Conservation (phyloP, 2,329 filamentous ascomycete species). For the Aspergillus sp. region DNA sequence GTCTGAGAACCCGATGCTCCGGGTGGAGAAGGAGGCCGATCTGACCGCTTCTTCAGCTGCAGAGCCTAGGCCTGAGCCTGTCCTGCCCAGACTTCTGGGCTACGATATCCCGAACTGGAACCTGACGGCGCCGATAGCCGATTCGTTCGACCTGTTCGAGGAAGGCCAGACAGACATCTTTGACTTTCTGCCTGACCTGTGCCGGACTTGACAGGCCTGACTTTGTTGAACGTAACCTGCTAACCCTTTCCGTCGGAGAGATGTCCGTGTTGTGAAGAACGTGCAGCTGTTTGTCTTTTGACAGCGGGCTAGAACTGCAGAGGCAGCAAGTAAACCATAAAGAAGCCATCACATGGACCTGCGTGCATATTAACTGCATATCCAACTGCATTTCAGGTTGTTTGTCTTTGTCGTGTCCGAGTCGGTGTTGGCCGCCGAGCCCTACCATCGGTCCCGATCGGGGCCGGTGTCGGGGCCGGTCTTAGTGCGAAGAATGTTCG, state of each 20-base stretch:
- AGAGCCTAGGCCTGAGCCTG: conserved; percentile 21
- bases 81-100: conserved; percentile 23
- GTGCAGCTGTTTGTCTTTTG: too few species aligned
- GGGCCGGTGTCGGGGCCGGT: conserved; percentile 18
- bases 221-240: too few species aligned
- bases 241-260: too few species aligned
- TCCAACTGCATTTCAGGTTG: too few species aligned
- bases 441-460: conserved; percentile 13
- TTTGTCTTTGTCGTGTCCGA: neutral
- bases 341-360: too few species aligned
- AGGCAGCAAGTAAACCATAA: too few species aligned
- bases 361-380: too few species aligned
- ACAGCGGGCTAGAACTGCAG: too few species aligned
- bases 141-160: conserved; percentile 38
- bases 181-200: conserved; percentile 36
- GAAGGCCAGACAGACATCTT: conserved; percentile 39
- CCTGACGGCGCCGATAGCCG: conserved; percentile 36
- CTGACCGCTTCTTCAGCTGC: conserved; percentile 18
- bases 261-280: too few species aligned
- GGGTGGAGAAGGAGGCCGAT: conserved; percentile 18
- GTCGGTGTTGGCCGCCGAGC: neutral
- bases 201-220: conserved; percentile 11
- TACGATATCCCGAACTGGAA: conserved; percentile 39
- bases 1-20: neutral
- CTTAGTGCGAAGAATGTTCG: conserved; percentile 1